Base-by-base conservation (phyloP, 75 land plant species). In the Sequoia sempervirens region DNA sequence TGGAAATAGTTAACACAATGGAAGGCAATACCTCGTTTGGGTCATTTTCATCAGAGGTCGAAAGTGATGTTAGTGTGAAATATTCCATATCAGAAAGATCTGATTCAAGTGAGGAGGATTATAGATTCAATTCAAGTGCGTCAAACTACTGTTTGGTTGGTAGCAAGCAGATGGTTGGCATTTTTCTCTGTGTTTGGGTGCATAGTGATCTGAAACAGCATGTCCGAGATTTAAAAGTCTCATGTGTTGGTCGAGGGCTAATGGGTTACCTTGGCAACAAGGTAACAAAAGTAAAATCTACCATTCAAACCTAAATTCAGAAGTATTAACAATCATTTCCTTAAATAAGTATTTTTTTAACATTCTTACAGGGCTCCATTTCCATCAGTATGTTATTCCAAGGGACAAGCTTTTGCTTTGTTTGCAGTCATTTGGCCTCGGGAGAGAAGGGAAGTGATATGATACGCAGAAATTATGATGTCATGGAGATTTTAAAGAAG, bases 211-310 rank as follows among this genome's bases (percentile, higher is more conserved):
- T 96, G 46, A 52, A 81, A 75, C 73, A 72, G 15, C 89, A 91
- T 80, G 76, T 96, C 38, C 85, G 74, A 37, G 83, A 89, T 64
- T 80, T 94, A 82, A 93, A 85, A 84, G 95, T 94, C 76, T 94
- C 96, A 23, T 83, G 90, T 81, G 92, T 95, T 79, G 95, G 94
- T 0, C 73, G 92, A 50, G 75, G 96, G 97, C 34, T 81, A 94
- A 97, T 97, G 99, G 97, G 94, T 70, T 97, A 93, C 80, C 96
- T 95, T 40, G 99, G 97, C 56, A 95, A 97, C 87, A 97, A 95
- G 96, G 99, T 97, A 41, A 34, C 36, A 30, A 32, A 11, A 76
- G 12, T 2, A 8, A 5, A 15, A 20, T 23, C 26, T 13, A 20
- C 52, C 52, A 50, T 50, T 50, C 11, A 50, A 50, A 9, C 52